phyloP scores from a whole-genome alignment of 768 basidiomycete genomes.

The Termitomyces sp. region DNA sequence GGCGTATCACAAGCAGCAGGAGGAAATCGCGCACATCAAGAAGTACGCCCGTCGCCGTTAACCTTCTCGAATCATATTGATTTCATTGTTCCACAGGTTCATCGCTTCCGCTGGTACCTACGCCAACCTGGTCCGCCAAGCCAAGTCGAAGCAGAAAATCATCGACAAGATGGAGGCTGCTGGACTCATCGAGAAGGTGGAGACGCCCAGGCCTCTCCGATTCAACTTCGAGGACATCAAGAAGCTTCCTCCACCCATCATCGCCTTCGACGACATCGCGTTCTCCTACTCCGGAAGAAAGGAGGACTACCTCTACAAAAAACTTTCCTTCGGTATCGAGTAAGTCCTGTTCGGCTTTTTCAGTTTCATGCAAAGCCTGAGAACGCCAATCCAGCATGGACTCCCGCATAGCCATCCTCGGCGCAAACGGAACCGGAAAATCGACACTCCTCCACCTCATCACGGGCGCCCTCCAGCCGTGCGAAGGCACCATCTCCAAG shows the following conservation, averaged over 20 bases:
- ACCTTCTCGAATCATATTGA: not conserved
- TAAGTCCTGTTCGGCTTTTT: slow-evolving; percentile 25
- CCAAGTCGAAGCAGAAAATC: slow-evolving; percentile 99
- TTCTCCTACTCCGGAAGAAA: slow-evolving; percentile 94
- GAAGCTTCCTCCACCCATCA: slow-evolving; percentile 94
- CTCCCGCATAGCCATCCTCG: slow-evolving; percentile 92
- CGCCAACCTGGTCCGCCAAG: slow-evolving; percentile 97
- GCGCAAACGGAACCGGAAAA: slow-evolving; percentile 94
- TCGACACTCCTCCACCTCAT: slow-evolving; percentile 90
- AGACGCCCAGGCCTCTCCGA: slow-evolving; percentile 63
- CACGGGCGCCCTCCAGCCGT: slow-evolving; percentile 75
- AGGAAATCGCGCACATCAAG: slow-evolving; percentile 97
- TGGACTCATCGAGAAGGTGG: slow-evolving; percentile 91
- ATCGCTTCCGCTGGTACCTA: slow-evolving; percentile 99
- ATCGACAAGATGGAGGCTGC: slow-evolving; percentile 99
- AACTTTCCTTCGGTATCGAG: slow-evolving; percentile 98
- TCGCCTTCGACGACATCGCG: slow-evolving; percentile 92
- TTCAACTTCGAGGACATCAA: slow-evolving; percentile 97
- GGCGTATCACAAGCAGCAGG: slow-evolving; percentile 97
- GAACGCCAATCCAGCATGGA: slow-evolving; percentile 56
- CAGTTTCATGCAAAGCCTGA: not conserved
- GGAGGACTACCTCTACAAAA: slow-evolving; percentile 82
- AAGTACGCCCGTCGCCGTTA: slow-evolving; percentile 51
- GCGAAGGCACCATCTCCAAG: slow-evolving; percentile 83
- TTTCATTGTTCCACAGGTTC: slow-evolving; percentile 49